phyloP scores from a whole-genome alignment of 805 yeast species.

The Sugiyamaella americana region DNA sequence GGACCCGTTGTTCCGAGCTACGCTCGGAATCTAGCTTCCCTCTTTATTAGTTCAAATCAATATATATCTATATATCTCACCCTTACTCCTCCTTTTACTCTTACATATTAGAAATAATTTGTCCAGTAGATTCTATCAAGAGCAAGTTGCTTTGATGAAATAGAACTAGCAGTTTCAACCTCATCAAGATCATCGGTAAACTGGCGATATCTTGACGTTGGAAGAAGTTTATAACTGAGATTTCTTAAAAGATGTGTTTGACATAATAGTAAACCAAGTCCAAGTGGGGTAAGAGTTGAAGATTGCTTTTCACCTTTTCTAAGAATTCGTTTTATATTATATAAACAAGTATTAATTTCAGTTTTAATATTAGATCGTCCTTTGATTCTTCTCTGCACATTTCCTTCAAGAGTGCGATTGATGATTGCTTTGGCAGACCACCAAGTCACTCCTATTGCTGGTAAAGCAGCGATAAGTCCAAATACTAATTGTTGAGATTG shows the following conservation, averaged over 20 bases:
- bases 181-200: constrained; percentile 61
- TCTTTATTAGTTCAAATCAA: no score
- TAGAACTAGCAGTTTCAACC: constrained; percentile 33
- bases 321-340: constrained; percentile 53
- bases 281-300: constrained; percentile 26
- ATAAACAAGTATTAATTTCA: constrained; percentile 41
- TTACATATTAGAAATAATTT: not conserved
- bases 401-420: constrained; percentile 13
- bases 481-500: constrained; percentile 92
- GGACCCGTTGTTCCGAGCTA: no score
- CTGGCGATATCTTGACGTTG: constrained; percentile 43
- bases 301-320: constrained; percentile 17
- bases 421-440: constrained; percentile 26
- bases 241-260: constrained; percentile 55
- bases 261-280: constrained; percentile 58
- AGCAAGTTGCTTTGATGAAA: not conserved
- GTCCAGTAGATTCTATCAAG: not conserved
- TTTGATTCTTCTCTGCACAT: constrained; percentile 12
- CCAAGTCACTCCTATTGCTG: constrained; percentile 47
- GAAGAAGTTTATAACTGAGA: constrained; percentile 45
- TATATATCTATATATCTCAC: no score
- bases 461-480: constrained; percentile 85
- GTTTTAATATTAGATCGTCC: constrained; percentile 22
- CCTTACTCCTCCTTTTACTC: no score
- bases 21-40: no score